Evolutionary conservation across 2,329 filamentous ascomycete species (phyloP), one percentile per base, ranked within the genome.

Genomic region (Pseudogymnoascus sp.): DNA sequence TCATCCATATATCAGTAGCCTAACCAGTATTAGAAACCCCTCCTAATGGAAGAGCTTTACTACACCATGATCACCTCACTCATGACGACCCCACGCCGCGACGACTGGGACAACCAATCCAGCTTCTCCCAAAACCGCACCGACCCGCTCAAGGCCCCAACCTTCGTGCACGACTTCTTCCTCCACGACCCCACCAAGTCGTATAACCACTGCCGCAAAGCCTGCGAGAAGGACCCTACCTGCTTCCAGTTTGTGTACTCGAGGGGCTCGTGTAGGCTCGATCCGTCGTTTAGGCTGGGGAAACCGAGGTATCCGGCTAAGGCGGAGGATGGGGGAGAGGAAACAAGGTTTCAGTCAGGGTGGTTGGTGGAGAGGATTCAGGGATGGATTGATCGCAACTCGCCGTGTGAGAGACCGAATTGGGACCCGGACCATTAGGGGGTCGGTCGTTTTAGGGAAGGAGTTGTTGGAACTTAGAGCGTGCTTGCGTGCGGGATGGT

Each of bases 21-120:
- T 53, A 20, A 53, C 25, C 3, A 1, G 35, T 12, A 38, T 22
- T 61, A 80, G 78, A 69, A 74, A 38, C 72, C 74, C 15, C 69
- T 81, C 39, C 71, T 78, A 60, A 77, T 81, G 62, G 73, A 72
- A 62, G 80, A 83, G 60, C 66, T 83, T 28, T 83, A 80, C 66
- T 67, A 78, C 3, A 71, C 75, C 60, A 77, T 82, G 62, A 75
- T 82, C 60, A 73, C 71, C 2, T 77, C 76, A 1, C 74, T 76
- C 30, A 71, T 82, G 43, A 53, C 43, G 64, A 69, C 73, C 33
- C 65, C 72, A 4, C 67, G 69, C 37, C 75, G 77, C n/a, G 72
- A 77, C 6, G 73, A 81, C 57, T 83, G 80, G 80, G 77, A 82
- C 67, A 83, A 83, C 65, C 66, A 77, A 4, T 78, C 80, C 3